phyloP scores from a whole-genome alignment of 176 grass and related monocot species.

The Phyllostachys edulis region DNA sequence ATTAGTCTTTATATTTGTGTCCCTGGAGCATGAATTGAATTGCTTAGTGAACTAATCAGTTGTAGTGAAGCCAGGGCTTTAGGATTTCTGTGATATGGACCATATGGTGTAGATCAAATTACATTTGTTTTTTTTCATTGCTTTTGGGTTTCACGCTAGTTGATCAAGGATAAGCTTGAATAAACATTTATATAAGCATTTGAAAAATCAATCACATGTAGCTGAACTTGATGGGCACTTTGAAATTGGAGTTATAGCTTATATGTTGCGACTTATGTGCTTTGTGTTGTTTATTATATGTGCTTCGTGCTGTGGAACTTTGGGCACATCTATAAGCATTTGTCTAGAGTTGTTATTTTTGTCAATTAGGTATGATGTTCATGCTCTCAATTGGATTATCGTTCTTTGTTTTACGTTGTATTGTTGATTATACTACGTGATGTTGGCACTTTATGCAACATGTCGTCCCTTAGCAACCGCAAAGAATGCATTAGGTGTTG shows the following conservation, averaged over 20 bases:
- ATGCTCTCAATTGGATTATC: neutral
- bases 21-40: neutral
- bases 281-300: constrained; percentile 10
- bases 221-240: neutral
- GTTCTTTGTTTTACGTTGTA: neutral
- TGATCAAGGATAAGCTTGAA: neutral
- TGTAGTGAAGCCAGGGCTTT: neutral
- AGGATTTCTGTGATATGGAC: neutral
- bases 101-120: neutral
- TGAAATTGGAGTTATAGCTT: neutral
- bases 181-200: neutral
- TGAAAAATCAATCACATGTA: neutral
- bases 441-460: neutral
- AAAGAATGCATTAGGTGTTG: neutral
- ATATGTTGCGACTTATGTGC: neutral
- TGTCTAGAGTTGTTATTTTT: neutral
- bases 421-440: neutral
- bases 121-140: constrained; percentile 10
- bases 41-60: constrained; percentile 22
- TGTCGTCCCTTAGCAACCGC: neutral
- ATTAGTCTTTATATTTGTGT: neutral
- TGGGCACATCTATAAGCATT: neutral
- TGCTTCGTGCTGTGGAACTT: neutral
- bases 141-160: neutral
- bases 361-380: neutral